Base-by-base conservation (phyloP, 2,329 filamentous ascomycete species). In the Botrytis sinoallii region DNA sequence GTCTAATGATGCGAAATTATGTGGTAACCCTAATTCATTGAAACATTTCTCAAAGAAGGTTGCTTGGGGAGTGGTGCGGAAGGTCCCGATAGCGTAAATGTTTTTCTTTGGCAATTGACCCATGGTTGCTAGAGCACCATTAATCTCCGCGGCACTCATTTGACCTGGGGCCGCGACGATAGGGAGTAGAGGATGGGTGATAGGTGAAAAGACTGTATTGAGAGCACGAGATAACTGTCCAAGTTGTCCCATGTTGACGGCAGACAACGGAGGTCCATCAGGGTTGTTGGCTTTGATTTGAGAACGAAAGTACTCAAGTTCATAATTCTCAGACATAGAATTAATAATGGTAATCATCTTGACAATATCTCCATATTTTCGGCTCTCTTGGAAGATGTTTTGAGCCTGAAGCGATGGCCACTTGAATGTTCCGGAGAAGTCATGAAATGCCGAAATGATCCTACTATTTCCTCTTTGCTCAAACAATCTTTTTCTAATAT, bases 381-480 rank as follows among this genome's bases (percentile, higher is more conserved):
- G 88, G 14, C 92, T 93, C 77, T 91, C 88, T 74, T 89, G 85
- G 78, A 95, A 97, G 6, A 95, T 87, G 18, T 88, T 85, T 79
- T 92, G 89, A 1, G 93, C 93, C 77, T 92, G 88, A 10, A 88
- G 83, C 0, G 92, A 93, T 0, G 92, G 91, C 93, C 93, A 97
- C 79, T 91, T 93, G 86, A 95, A 95, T 0, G 86, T 91, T 2
- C 93, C 92, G 0, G 93, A 94, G 79, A 95, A 95, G 83, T 96
- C 93, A 81, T 97, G 94, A 79, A 95, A 96, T 20, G 94, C 93
- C n/a, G 93, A 95, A 85, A 97, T 94, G 82, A 97, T 94, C 77
- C 91, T 92, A 79, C 92, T 95, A 82, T 90, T 92, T 3, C 93
- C 93, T 77, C 91, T 91, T 71, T 88, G 86, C 77, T 92, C 88